phyloP scores from a whole-genome alignment of 345 rosid species.

The Limnanthes douglasii region DNA sequence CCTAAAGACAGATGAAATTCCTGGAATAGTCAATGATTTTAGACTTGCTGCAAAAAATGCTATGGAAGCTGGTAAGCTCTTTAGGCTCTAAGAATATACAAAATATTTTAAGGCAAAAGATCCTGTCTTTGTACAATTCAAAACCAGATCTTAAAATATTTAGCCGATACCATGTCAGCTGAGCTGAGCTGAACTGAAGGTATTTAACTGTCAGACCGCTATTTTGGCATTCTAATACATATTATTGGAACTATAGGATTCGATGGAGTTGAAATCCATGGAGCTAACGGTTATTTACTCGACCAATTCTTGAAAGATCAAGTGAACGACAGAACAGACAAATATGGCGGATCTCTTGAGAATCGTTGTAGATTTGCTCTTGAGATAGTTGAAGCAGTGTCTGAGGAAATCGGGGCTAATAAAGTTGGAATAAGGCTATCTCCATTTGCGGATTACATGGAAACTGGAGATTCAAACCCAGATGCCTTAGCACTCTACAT shows the following conservation, averaged over 20 bases:
- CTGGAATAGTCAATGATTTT: slow-evolving; percentile 47
- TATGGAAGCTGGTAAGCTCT: slow-evolving; percentile 61
- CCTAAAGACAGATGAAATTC: slow-evolving; percentile 45
- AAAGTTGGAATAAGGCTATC: slow-evolving; percentile 61
- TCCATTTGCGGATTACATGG: slow-evolving; percentile 32
- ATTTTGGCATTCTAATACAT: neutral
- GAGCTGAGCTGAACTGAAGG: no score
- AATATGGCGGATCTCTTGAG: slow-evolving; percentile 53
- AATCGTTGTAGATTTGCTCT: slow-evolving; percentile 51
- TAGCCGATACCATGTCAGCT: no score
- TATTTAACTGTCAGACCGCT: no score
- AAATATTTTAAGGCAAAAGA: no score
- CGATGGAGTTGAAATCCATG: slow-evolving; percentile 79
- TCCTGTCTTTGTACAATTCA: no score
- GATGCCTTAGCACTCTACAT: slow-evolving; percentile 41
- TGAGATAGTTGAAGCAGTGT: slow-evolving; percentile 49
- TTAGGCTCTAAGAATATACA: no score
- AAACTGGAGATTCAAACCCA: slow-evolving; percentile 54
- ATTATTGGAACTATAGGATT: slow-evolving; percentile 32
- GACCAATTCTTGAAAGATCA: slow-evolving; percentile 68
- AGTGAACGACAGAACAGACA: slow-evolving; percentile 55
- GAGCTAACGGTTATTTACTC: slow-evolving; percentile 50
- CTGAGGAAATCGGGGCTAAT: slow-evolving; percentile 53
- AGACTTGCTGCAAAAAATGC: slow-evolving; percentile 72
- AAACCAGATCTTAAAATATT: no score